Percentiles rank a stretch among this genome's conserved stretches.
These are phyloP conservation scores for Backusella mclennaniae DNA, from an alignment of 192 early-diverging fungal species.

Conservation along the genomic window DNA sequence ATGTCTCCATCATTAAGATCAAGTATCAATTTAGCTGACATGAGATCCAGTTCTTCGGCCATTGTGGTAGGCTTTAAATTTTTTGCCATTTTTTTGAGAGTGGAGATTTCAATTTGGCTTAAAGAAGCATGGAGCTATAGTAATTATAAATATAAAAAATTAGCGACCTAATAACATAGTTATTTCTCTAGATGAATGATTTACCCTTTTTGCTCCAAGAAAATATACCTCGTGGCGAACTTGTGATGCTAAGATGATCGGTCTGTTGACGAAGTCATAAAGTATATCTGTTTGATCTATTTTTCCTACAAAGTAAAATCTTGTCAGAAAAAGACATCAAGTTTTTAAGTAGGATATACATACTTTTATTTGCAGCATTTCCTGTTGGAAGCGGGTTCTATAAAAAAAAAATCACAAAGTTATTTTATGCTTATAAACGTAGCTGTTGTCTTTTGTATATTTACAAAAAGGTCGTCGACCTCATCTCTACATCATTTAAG, in stretches of 20 bases:
- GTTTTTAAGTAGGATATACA: conserved; percentile 1
- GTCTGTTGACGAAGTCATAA: not conserved
- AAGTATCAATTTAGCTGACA: conserved; percentile 1
- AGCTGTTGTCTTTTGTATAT: not conserved
- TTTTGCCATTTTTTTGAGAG: conserved; percentile 1
- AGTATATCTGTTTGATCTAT: not conserved
- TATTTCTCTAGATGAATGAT: not conserved
- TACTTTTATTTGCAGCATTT: not conserved
- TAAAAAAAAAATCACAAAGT: conserved; percentile 4
- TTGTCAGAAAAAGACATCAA: conserved; percentile 1
- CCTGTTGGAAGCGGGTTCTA: not conserved
- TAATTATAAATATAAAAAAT: conserved; percentile 1
- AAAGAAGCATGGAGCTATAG: not conserved
- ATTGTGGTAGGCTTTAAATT: not conserved
- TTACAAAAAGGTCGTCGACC: not conserved
- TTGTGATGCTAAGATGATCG: not conserved
- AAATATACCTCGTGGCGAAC: conserved; percentile 1
- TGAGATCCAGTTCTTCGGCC: not conserved
- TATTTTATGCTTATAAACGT: not conserved
- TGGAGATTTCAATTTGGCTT: not conserved
- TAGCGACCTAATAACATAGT: not conserved
- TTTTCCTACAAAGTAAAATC: conserved; percentile 1
- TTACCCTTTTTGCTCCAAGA: conserved; percentile 3
- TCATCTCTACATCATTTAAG: conserved; percentile 1
- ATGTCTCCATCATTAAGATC: conserved; percentile 1